phyloP scores from a whole-genome alignment of 108 stramenopile genomes.

The Ochromonas danica region DNA sequence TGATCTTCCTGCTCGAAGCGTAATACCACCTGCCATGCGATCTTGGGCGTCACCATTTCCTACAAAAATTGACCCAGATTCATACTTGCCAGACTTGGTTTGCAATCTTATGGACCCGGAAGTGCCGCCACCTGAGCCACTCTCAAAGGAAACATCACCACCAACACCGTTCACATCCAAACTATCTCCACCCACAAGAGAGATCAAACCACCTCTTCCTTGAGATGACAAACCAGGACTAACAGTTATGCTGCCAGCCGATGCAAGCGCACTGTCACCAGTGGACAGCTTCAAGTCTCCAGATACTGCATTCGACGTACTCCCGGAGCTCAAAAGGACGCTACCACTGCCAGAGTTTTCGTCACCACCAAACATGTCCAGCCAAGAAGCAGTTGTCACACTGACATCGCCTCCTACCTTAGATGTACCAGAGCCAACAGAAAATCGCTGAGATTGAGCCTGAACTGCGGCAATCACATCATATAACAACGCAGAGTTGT shows the following conservation, averaged over 20 bases:
- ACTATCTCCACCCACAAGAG: background rate
- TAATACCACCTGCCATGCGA: background rate
- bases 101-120: background rate
- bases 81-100: background rate
- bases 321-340: background rate
- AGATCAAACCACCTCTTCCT: too few species aligned
- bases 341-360: background rate
- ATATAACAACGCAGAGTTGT: constrained; percentile 47
- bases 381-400: background rate
- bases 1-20: background rate
- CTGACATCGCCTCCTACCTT: background rate
- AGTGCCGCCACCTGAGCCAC: too few species aligned
- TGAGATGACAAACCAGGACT: too few species aligned
- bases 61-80: too few species aligned
- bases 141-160: background rate
- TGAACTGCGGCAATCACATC: constrained; percentile 41
- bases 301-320: background rate
- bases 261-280: background rate
- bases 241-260: too few species aligned
- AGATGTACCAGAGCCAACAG: background rate
- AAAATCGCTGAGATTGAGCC: background rate
- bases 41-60: too few species aligned
- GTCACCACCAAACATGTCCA: background rate
- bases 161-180: background rate
- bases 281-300: background rate